Evolutionary conservation across 352 stramenopile species (phyloP).

Genomic region (Phytopythium montanum): DNA sequence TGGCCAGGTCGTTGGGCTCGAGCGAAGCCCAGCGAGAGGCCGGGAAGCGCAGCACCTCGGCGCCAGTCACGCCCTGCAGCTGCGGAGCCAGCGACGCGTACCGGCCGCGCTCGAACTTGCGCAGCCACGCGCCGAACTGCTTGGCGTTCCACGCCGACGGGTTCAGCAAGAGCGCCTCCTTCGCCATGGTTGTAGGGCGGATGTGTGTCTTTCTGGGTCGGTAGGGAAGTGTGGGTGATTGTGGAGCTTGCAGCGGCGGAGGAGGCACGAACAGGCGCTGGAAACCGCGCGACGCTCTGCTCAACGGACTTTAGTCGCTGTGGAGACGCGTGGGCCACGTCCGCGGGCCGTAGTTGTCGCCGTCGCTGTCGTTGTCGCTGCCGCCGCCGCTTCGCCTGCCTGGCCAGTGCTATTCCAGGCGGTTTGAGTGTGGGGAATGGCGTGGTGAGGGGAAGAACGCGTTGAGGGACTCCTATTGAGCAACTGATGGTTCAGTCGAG

Average conservation of each 20-base stretch:
- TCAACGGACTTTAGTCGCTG: neutral
- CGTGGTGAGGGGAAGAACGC: neutral
- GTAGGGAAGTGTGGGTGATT: too few species aligned
- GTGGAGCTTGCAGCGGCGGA: neutral
- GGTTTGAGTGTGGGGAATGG: neutral
- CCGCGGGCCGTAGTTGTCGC: neutral
- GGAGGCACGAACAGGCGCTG: neutral
- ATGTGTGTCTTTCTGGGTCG: too few species aligned
- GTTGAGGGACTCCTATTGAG: neutral
- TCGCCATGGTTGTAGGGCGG: slow-evolving; percentile 89
- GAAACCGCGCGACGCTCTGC: neutral
- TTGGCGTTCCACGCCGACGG: slow-evolving; percentile 78
- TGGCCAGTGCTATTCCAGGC: neutral
- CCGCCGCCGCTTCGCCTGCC: too few species aligned
- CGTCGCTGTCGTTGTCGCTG: neutral
- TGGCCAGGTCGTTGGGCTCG: slow-evolving; percentile 58
- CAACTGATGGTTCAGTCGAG: neutral
- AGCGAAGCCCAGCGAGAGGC: slow-evolving; percentile 54
- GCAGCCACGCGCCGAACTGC: slow-evolving; percentile 76
- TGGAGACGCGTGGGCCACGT: neutral
- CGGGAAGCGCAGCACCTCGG: slow-evolving; percentile 67
- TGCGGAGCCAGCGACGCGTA: slow-evolving; percentile 50
- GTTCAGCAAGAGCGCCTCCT: slow-evolving; percentile 80
- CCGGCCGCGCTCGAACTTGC: slow-evolving; percentile 66
- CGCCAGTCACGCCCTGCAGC: slow-evolving; percentile 57